phyloP scores from a whole-genome alignment of 495 filamentous ascomycete genomes.

The Penicillium canescens region DNA sequence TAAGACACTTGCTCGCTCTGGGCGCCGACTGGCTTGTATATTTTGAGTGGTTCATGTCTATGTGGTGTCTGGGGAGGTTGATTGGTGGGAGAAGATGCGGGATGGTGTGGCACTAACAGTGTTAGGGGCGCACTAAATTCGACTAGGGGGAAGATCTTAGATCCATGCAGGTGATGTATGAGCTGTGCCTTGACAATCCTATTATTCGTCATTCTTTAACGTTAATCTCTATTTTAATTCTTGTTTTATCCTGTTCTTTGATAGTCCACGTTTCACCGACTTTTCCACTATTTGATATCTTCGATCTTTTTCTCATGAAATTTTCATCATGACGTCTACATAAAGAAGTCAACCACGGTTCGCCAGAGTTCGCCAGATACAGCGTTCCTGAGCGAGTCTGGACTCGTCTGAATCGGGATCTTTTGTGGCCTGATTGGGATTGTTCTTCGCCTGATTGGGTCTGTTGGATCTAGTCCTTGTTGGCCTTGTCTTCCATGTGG shows the following conservation, averaged over 20 bases:
- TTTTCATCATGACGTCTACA: no score
- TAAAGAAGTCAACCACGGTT: no score
- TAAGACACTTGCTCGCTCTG: constrained; percentile 14
- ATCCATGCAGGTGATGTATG: no score
- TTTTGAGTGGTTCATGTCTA: constrained; percentile 9
- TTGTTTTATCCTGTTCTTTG: no score
- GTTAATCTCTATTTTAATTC: no score
- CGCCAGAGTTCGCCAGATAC: no score
- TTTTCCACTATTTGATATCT: neutral
- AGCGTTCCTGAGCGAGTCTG: neutral
- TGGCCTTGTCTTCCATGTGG: neutral
- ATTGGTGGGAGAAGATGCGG: constrained; percentile 20
- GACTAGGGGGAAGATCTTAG: constrained; percentile 2
- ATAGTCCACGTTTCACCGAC: neutral
- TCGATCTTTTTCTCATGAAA: no score
- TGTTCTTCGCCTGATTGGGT: neutral
- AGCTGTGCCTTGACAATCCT: no score
- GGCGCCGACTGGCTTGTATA: constrained; percentile 16
- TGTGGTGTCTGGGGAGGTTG: constrained; percentile 5
- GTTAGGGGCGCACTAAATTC: constrained; percentile 19
- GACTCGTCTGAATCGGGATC: neutral
- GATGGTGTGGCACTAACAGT: constrained; percentile 16
- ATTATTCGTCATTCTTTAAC: no score
- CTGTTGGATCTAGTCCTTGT: constrained; percentile 15
- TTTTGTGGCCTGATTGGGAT: neutral